phyloP scores from a whole-genome alignment of 441 rosid genomes.

The Pelargonium australe region DNA sequence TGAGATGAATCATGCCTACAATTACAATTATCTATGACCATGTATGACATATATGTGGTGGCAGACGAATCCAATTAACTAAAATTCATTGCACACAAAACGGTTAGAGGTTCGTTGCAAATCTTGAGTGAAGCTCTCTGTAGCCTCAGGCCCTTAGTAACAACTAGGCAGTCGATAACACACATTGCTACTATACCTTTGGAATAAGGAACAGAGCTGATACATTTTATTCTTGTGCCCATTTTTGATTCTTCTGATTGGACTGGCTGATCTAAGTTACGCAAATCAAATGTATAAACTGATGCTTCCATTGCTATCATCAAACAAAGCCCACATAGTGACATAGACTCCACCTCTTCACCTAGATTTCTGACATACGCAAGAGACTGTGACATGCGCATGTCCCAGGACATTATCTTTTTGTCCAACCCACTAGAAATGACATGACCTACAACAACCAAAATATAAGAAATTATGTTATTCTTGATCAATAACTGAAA shows the following conservation, averaged over 20 bases:
- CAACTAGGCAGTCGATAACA: slow-evolving; percentile 5
- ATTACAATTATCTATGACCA: too few relatives aligned
- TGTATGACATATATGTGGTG: not conserved
- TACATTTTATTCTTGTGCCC: slow-evolving; percentile 51
- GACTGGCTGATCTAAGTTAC: slow-evolving; percentile 49
- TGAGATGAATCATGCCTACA: too few relatives aligned
- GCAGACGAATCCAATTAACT: not conserved
- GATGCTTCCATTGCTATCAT: slow-evolving; percentile 56
- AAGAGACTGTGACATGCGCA: slow-evolving; percentile 31
- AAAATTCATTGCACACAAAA: not conserved
- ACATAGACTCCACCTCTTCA: slow-evolving; percentile 57
- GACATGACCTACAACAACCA: slow-evolving; percentile 43
- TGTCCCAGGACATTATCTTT: slow-evolving; percentile 60
- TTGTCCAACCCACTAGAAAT: slow-evolving; percentile 70
- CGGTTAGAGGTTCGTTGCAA: slow-evolving; percentile 7
- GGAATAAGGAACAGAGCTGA: slow-evolving; percentile 48
- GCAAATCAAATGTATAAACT: slow-evolving; percentile 53
- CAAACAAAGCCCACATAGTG: slow-evolving; percentile 55
- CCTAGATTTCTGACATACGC: slow-evolving; percentile 28
- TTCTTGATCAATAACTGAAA: not conserved
- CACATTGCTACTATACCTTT: slow-evolving; percentile 40
- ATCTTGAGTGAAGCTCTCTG: slow-evolving; percentile 3
- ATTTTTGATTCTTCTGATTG: slow-evolving; percentile 40
- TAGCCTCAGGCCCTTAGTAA: slow-evolving; percentile 1
- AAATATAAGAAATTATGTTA: slow-evolving; percentile 6